Evolutionary conservation across 2,329 filamentous ascomycete species (phyloP).

Genomic region (Ceratocystis eucalypticola): DNA sequence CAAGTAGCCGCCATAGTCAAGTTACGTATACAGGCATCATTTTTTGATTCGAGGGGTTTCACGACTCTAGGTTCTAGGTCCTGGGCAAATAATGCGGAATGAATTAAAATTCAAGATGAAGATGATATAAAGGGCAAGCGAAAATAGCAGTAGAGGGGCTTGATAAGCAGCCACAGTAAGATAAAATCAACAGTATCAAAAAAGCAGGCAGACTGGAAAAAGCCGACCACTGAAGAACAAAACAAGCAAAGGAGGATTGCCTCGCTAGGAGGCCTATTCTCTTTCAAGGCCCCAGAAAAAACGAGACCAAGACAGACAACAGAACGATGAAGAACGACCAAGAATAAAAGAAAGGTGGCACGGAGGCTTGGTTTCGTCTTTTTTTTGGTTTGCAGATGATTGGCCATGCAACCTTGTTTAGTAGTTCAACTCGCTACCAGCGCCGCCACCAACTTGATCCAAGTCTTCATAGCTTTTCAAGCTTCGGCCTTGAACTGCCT

Average conservation of each 20-base stretch:
- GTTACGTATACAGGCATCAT: no score
- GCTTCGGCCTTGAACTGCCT: slow-evolving; percentile 83
- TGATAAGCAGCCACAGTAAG: neutral
- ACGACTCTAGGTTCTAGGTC: no score
- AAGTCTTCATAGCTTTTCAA: slow-evolving; percentile 96
- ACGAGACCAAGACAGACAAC: neutral
- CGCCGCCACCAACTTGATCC: slow-evolving; percentile 65
- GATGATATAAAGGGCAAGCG: neutral
- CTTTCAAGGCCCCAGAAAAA: neutral
- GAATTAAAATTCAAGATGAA: neutral
- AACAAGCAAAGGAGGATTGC: neutral
- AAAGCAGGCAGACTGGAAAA: neutral
- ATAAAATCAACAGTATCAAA: neutral
- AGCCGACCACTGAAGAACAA: neutral
- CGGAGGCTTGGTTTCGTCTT: neutral
- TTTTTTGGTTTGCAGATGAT: neutral
- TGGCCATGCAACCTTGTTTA: slow-evolving; percentile 29
- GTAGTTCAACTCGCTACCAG: slow-evolving; percentile 76
- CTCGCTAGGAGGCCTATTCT: neutral
- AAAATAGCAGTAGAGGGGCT: neutral
- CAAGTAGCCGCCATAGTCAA: no score
- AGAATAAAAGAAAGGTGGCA: neutral
- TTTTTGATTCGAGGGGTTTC: no score
- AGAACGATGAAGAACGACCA: neutral
- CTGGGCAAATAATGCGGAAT: neutral